Evolutionary conservation across 2,329 filamentous ascomycete genomes (phyloP), one percentile per base, ranked within the genome.

Genomic region (Cladorrhinum sp.): DNA sequence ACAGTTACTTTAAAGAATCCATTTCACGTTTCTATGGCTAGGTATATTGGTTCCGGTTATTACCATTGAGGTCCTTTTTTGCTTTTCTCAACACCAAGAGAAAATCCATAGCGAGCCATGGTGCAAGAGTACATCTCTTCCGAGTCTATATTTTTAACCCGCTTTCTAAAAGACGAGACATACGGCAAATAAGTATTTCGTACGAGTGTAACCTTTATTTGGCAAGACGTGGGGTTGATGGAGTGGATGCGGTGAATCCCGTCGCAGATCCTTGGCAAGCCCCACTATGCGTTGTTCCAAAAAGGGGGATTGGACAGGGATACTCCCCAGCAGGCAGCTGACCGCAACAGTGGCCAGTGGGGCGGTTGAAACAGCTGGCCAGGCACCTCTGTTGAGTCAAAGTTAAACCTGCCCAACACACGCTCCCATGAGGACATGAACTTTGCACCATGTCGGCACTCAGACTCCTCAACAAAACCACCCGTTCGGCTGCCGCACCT

Each of bases 371-470:
- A 18, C n/a, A 46, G 42, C 42, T 46, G 42, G n/a, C n/a, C 42
- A 46, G 42, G 42, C 42, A 18, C n/a, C 42, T 20, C 6, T 20
- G 8, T 20, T 21, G 8, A 46, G 4, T 20, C n/a, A 46, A 46
- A 18, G 42, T 8, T 12, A 20, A 18, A 46, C 42, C 42, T 46
- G 42, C 42, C 42, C 42, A 18, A 18, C 42, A 18, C 16, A 46
- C 7, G 4, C 10, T 42, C 16, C n/a, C n/a, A 3, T 46, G 42
- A 8, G 7, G 16, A 9, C 7, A 20, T 18, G n/a, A 18, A n/a
- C 3, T 39, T 39, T 12, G 14, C 53, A 46, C n/a, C 30, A 55
- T 55, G 53, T 55, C 53, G 53, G 53, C 53, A 10, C 33, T 55
- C 9, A 39, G 53, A n/a, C 36, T 55, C 33, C 33, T 55, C n/a